Evolutionary conservation across 2,329 filamentous ascomycete species (phyloP), one percentile per base, ranked within the genome.

Genomic region (Sordariomycetes sp.): DNA sequence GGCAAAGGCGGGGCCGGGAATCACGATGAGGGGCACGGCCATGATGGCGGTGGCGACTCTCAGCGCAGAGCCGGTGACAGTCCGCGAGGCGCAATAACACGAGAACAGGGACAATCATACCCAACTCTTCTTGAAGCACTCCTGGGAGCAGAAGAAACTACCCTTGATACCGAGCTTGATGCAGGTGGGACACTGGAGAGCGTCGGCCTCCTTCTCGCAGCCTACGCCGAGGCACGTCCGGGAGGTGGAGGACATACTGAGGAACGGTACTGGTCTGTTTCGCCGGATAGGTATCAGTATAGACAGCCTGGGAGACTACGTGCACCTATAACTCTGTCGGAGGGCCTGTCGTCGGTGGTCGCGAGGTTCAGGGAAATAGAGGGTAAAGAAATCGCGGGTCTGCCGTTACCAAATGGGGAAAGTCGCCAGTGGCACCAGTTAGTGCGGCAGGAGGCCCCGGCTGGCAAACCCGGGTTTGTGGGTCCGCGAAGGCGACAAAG

Each of bases 51-150:
- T 8, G 24, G 20, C 13, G 24, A 45, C 13, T 20, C 13, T 35
- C 22, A 52, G 35, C 22, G 45, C 17, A 34, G 55, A 7, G 51
- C 51, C 28, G 39, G 39, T 48, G 51, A 20, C 13, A 15, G 28
- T 24, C 5, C 48, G 13, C 24, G 22, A 52, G 20, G 42, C 15
- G 1, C 53, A 39, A n/a, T 4, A 10, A 52, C 39, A 51, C 36
- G n/a, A n/a, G 34, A 17, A 25, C 17, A 17, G 55, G 64, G 61
- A 5, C 24, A 22, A 64, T 64, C 82, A 65, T 84, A 97, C 94
- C 94, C 94, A 99, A 77, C 90, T 99, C 72, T 85, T 86, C 79
- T 96, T 97, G 76, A 99, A 99, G 77, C 94, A 99, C 65, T 97
- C 94, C 72, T 99, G 94, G 32, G 90, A 90, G 76, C 94, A 99